Conservation (phyloP, 768 basidiomycete genomes). For the Rhodotorula paludigena region DNA sequence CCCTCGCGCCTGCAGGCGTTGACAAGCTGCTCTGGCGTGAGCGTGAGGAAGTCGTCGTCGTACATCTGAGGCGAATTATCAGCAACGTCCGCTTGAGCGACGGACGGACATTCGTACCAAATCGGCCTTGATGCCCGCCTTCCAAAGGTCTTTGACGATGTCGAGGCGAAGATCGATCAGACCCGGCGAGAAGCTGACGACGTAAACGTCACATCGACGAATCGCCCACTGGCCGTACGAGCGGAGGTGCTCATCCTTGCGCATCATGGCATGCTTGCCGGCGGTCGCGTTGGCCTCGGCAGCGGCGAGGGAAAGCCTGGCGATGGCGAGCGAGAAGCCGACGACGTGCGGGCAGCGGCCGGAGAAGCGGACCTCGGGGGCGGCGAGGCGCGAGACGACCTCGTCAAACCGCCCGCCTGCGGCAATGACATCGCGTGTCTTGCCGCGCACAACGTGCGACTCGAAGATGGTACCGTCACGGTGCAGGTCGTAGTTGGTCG, state of each 20-base stretch:
- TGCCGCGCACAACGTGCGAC: slow-evolving; percentile 31
- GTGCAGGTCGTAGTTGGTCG: slow-evolving; percentile 41
- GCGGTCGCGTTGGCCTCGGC: slow-evolving; percentile 29
- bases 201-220: slow-evolving; percentile 45
- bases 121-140: slow-evolving; percentile 42
- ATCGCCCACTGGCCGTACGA: slow-evolving; percentile 41
- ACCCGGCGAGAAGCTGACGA: slow-evolving; percentile 41
- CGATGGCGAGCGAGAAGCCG: slow-evolving; percentile 39
- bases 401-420: slow-evolving; percentile 46
- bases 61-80: slow-evolving; percentile 32
- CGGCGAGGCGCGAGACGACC: slow-evolving; percentile 41
- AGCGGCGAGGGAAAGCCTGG: slow-evolving; percentile 39
- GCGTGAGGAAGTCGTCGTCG: slow-evolving; percentile 37
- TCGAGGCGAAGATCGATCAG: slow-evolving; percentile 42
- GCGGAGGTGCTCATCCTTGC: slow-evolving; percentile 24
- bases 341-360: slow-evolving; percentile 37
- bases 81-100: not conserved
- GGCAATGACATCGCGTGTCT: slow-evolving; percentile 42
- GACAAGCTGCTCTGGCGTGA: slow-evolving; percentile 42
- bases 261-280: slow-evolving; percentile 13
- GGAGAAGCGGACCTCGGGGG: slow-evolving; percentile 35
- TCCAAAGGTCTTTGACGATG: slow-evolving; percentile 44
- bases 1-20: slow-evolving; percentile 42
- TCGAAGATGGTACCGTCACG: slow-evolving; percentile 40
- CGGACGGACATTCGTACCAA: slow-evolving; percentile 29